Evolutionary conservation across 169 alveolate species (phyloP).

Genomic region (Eimeria necatrix): DNA sequence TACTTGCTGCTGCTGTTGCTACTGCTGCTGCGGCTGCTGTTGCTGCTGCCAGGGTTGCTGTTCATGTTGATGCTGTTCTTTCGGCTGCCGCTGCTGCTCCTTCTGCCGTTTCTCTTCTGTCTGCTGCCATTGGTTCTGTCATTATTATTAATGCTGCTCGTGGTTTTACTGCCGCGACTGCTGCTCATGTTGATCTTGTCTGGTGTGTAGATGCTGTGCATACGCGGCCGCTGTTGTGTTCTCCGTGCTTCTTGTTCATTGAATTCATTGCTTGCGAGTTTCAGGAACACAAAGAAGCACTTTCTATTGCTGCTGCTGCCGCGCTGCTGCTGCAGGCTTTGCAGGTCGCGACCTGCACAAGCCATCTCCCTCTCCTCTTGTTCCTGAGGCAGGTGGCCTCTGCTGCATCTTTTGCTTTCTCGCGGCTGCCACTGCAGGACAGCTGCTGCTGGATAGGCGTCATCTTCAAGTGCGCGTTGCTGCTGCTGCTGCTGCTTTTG

Average conservation of each 20-base stretch:
- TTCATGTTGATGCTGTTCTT: neutral
- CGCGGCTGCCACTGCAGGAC: slow-evolving; percentile 47
- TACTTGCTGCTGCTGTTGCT: neutral
- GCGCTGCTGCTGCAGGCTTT: slow-evolving; percentile 43
- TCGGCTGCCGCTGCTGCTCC: neutral
- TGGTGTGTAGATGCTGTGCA: too few relatives aligned
- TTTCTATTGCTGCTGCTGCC: neutral
- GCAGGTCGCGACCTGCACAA: slow-evolving; percentile 68
- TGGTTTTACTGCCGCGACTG: too few relatives aligned
- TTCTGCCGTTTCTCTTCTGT: neutral
- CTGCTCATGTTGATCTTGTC: too few relatives aligned
- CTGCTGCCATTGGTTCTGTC: neutral
- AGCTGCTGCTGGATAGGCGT: slow-evolving; percentile 23
- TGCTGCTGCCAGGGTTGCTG: neutral
- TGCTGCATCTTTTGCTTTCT: slow-evolving; percentile 30
- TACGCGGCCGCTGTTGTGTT: too few relatives aligned
- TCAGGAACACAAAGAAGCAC: too few relatives aligned
- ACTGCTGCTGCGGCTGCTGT: neutral
- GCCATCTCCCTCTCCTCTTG: slow-evolving; percentile 31
- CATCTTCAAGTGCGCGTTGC: slow-evolving; percentile 18
- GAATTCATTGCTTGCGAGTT: too few relatives aligned
- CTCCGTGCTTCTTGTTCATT: too few relatives aligned
- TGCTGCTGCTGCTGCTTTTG: neutral
- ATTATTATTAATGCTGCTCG: neutral
- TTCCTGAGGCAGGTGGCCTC: slow-evolving; percentile 66